Evolutionary conservation across 305 asterid species (phyloP).

Genomic region (Solanum chacoense): DNA sequence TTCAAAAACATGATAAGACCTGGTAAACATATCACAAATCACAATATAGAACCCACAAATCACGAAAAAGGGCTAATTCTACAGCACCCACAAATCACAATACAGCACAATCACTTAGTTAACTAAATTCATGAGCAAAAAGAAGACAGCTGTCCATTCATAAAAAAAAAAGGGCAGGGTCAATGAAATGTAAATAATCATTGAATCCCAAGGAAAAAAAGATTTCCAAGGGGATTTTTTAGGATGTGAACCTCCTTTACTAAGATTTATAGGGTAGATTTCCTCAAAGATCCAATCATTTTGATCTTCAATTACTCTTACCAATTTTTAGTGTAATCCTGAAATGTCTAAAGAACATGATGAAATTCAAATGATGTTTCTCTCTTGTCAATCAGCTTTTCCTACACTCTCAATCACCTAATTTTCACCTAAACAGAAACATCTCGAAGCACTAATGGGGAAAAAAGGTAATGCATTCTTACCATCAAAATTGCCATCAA

Average conservation of each 20-base stretch:
- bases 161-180: background rate
- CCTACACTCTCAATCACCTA: background rate
- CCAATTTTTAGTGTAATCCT: background rate
- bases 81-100: background rate
- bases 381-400: background rate
- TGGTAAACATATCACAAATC: background rate
- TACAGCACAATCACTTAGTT: background rate
- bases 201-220: background rate
- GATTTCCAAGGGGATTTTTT: background rate
- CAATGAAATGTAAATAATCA: background rate
- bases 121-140: background rate
- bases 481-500: slow-evolving; percentile 98
- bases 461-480: slow-evolving; percentile 6
- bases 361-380: background rate
- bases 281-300: background rate
- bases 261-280: background rate
- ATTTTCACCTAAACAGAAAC: background rate
- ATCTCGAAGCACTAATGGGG: background rate
- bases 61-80: background rate
- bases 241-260: background rate
- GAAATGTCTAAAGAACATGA: background rate
- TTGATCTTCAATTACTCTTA: background rate
- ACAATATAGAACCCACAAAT: background rate
- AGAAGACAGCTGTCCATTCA: background rate
- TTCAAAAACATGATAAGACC: slow-evolving; percentile 14